phyloP scores from a whole-genome alignment of 345 rosid genomes.

The Camelina hispida region DNA sequence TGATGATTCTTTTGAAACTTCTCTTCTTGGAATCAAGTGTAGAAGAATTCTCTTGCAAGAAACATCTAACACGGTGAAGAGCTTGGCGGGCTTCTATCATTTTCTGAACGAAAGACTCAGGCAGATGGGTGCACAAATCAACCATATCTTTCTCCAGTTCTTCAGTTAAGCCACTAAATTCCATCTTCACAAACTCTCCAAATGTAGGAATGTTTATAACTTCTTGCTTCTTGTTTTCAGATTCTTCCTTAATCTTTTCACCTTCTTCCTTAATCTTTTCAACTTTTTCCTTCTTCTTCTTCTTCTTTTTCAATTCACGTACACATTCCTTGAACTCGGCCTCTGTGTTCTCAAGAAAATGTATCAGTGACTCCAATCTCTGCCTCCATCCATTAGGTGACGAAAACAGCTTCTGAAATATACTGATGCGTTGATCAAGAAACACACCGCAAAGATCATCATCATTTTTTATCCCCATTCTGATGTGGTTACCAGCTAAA shows the following conservation, averaged over 20 bases:
- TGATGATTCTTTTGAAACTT: neutral
- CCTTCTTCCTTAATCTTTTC: conserved; percentile 31
- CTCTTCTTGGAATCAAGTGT: neutral
- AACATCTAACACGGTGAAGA: conserved; percentile 19
- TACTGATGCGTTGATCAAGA: conserved; percentile 45
- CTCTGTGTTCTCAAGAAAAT: conserved; percentile 37
- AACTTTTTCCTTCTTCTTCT: conserved; percentile 23
- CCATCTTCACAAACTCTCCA: conserved; percentile 19
- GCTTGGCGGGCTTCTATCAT: conserved; percentile 35
- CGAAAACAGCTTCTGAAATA: conserved; percentile 7
- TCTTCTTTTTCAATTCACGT: neutral
- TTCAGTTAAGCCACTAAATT: neutral
- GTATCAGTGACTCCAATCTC: conserved; percentile 29
- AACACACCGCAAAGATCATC: conserved; percentile 33
- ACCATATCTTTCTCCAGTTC: conserved; percentile 25
- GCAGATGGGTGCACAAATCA: conserved; percentile 47
- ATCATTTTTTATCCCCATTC: conserved; percentile 29
- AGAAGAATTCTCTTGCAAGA: neutral
- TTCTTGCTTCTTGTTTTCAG: neutral
- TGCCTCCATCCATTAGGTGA: conserved; percentile 34
- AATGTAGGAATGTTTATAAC: neutral
- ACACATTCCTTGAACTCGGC: conserved; percentile 2
- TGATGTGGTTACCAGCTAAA: conserved; percentile 40
- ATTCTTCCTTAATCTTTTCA: no score
- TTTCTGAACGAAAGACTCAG: conserved; percentile 24